Evolutionary conservation across 306 rosid genomes (phyloP).

Genomic region (Lathyrus aphaca): DNA sequence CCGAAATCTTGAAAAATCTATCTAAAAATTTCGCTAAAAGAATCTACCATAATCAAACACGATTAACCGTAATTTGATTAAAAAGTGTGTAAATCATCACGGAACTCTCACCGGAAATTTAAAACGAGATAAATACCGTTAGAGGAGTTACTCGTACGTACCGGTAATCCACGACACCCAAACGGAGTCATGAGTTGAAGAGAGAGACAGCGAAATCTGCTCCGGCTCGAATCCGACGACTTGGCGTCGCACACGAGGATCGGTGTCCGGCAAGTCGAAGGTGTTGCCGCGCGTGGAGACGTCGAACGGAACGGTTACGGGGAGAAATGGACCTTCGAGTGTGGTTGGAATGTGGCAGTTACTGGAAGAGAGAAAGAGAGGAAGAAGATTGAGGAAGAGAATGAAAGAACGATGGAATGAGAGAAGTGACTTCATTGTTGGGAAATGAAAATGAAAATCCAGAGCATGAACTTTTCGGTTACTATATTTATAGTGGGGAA

Average conservation of each 20-base stretch:
- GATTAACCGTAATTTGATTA: slow-evolving; percentile 25
- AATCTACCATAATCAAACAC: no score
- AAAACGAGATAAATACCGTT: background rate
- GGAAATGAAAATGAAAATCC: background rate
- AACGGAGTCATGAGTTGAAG: slow-evolving; percentile 60
- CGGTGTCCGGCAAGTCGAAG: slow-evolving; percentile 65
- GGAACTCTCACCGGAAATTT: background rate
- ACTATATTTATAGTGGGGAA: background rate
- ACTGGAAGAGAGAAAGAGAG: slow-evolving; percentile 10
- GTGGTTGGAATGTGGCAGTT: slow-evolving; percentile 59
- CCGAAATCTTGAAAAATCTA: no score
- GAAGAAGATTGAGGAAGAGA: slow-evolving; percentile 15
- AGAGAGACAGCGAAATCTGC: slow-evolving; percentile 80
- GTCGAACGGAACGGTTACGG: slow-evolving; percentile 71
- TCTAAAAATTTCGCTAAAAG: no score
- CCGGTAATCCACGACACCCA: slow-evolving; percentile 93
- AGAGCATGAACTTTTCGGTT: background rate
- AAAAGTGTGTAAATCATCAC: background rate
- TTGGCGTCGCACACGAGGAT: slow-evolving; percentile 64
- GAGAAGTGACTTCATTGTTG: background rate
- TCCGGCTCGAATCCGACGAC: slow-evolving; percentile 69
- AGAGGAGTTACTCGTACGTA: background rate
- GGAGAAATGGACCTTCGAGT: slow-evolving; percentile 74
- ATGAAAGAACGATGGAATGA: background rate
- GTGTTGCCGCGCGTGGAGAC: slow-evolving; percentile 59